A percentile compares a stretch with the other conserved stretches of the same genome.
phyloP scores from a whole-genome alignment of 2,329 filamentous ascomycete genomes.

The Aspergillus awamori region DNA sequence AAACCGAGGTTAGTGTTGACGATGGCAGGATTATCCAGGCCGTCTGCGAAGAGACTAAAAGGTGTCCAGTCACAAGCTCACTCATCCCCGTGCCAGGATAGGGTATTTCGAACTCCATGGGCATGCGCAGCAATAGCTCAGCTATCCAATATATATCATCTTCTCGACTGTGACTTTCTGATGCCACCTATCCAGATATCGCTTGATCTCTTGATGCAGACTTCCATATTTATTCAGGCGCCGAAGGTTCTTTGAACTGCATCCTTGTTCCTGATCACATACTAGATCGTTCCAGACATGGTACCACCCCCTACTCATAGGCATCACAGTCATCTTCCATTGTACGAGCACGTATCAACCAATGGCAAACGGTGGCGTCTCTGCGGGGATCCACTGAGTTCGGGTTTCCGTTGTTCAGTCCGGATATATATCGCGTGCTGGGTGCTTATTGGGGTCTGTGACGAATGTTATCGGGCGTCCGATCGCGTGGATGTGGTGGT shows the following conservation, averaged over 20 bases:
- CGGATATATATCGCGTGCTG: slow-evolving; percentile 42
- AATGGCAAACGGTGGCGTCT: slow-evolving; percentile 38
- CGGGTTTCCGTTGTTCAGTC: slow-evolving; percentile 22
- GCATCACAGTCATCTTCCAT: slow-evolving; percentile 28
- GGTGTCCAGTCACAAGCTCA: not conserved
- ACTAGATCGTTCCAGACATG: slow-evolving; percentile 50
- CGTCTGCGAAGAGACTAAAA: not conserved
- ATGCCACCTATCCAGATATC: slow-evolving; percentile 9
- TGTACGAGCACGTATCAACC: slow-evolving; percentile 27
- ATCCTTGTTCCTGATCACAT: slow-evolving; percentile 11
- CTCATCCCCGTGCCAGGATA: not conserved
- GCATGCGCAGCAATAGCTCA: slow-evolving; percentile 10
- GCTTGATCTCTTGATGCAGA: slow-evolving; percentile 7
- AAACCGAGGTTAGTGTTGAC: too few relatives aligned
- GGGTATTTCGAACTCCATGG: not conserved
- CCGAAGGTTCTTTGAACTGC: slow-evolving; percentile 10
- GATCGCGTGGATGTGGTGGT: slow-evolving; percentile 50
- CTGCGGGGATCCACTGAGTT: slow-evolving; percentile 8
- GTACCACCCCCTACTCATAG: slow-evolving; percentile 49
- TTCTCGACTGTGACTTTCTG: slow-evolving; percentile 8
- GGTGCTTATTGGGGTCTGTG: slow-evolving; percentile 44
- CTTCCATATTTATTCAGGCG: slow-evolving; percentile 5
- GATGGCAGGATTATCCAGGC: not conserved
- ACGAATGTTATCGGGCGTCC: slow-evolving; percentile 38
- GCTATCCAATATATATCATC: slow-evolving; percentile 8